A percentile compares a stretch with the other conserved stretches of the same genome.
Evolutionary conservation across 2,329 filamentous ascomycete species (phyloP).

Genomic region (Aspergillus sojae): DNA sequence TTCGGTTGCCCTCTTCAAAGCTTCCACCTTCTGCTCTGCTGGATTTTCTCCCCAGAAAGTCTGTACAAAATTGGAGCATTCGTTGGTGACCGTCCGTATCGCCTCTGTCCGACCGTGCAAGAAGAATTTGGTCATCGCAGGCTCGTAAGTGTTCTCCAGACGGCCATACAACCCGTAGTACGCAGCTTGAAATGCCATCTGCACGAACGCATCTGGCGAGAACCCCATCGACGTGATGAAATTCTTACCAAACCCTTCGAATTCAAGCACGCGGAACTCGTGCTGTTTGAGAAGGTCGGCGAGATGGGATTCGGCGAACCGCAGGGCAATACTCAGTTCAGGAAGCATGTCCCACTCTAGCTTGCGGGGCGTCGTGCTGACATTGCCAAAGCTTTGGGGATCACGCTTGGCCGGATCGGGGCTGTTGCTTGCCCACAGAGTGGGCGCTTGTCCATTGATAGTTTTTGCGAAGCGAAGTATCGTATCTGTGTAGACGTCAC

Average conservation of each 20-base stretch:
- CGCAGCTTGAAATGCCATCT: conserved; percentile 98
- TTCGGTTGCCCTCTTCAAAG: conserved; percentile 79
- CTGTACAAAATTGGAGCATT: conserved; percentile 84
- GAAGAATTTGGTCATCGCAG: conserved; percentile 95
- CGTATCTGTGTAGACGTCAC: conserved; percentile 95
- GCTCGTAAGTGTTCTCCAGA: conserved; percentile 94
- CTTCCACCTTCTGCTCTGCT: conserved; percentile 78
- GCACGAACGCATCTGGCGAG: conserved; percentile 94
- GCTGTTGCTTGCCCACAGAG: conserved; percentile 85
- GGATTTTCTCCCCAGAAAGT: conserved; percentile 94
- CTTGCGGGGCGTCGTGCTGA: conserved; percentile 91
- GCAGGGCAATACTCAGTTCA: conserved; percentile 84
- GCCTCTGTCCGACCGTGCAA: conserved; percentile 94
- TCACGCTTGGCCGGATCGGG: conserved; percentile 93
- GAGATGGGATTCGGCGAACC: conserved; percentile 92
- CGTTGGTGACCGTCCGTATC: conserved; percentile 79
- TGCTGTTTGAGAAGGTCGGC: conserved; percentile 96
- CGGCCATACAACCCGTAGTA: conserved; percentile 96
- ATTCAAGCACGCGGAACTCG: conserved; percentile 91
- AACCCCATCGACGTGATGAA: conserved; percentile 98
- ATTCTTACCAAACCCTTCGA: conserved; percentile 87
- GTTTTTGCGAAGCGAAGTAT: conserved; percentile 93
- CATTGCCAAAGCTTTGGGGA: conserved; percentile 87
- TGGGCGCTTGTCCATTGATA: conserved; percentile 92
- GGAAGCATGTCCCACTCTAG: conserved; percentile 97